Conservation (phyloP, 83 land plant species). For the Picea engelmannii region DNA sequence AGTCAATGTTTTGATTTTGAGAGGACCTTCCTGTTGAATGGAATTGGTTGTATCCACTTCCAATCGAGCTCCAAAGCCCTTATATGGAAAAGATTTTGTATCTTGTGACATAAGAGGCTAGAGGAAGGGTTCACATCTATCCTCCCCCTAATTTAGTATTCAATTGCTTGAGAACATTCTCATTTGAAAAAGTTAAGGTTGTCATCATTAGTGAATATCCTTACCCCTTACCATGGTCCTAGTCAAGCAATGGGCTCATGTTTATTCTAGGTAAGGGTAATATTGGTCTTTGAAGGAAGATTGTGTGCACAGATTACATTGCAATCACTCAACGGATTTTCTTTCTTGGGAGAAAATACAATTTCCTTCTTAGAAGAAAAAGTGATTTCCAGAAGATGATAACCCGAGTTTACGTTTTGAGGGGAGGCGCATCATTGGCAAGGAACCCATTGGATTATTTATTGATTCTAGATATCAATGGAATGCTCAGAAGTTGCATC, state of each 20-base stretch:
- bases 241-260: constrained; percentile 98
- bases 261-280: constrained; percentile 18
- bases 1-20: not conserved
- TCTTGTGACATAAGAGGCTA: constrained; percentile 64
- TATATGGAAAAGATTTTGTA: constrained; percentile 65
- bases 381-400: too few relatives aligned
- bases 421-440: not conserved
- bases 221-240: constrained; percentile 77
- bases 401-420: not conserved
- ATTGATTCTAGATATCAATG: not conserved
- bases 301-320: too few relatives aligned
- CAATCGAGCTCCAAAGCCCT: constrained; percentile 75
- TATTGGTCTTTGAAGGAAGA: too few relatives aligned
- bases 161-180: constrained; percentile 81
- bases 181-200: constrained; percentile 75
- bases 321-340: too few relatives aligned
- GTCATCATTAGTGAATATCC: constrained; percentile 98
- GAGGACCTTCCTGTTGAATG: constrained; percentile 76
- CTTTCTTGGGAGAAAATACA: too few relatives aligned
- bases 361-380: too few relatives aligned
- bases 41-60: constrained; percentile 71
- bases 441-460: not conserved
- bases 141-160: constrained; percentile 76
- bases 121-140: constrained; percentile 58
- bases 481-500: not conserved